Evolutionary conservation across 2,329 filamentous ascomycete species (phyloP), one percentile per base, ranked within the genome.

Genomic region (Fusarium sp.): DNA sequence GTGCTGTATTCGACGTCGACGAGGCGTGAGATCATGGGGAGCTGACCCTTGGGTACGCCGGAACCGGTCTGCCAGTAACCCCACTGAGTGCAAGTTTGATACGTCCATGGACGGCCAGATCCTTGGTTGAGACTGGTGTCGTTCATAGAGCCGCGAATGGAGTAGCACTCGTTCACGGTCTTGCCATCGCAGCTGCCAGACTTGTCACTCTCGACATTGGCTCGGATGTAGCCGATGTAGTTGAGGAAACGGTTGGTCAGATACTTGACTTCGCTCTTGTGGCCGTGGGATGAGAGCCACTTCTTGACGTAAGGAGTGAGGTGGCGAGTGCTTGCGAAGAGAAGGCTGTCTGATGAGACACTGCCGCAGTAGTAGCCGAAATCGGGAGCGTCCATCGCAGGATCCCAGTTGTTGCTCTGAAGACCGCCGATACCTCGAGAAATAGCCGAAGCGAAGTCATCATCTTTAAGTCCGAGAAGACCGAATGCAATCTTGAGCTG

Each of bases 41-140:
- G 84, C 54, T 89, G 84, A 59, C 86, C 80, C 1, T 80, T 71
- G 0, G 92, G 92, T 0, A 89, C 88, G 26, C 89, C 87, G 6
- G 87, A 89, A 47, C 93, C 92, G 1, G 91, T 93, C 68, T 90
- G 86, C 49, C 94, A 87, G 78, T 88, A 96, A 11, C 92, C 93
- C 92, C 92, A 96, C 84, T 87, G 81, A 7, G 84, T 86, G 78
- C 85, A 87, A 39, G 82, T 83, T 63, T 87, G 86, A 70, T 84
- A 87, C 1, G 77, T 70, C 85, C 85, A 87, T 24, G 81, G 76
- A 0, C 84, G 79, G 73, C 56, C 37, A 52, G 50, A 58, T 6
- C 67, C 58, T 7, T 72, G 69, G 2, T 71, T 13, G 2, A 78
- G 55, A 5, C 60, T 62, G 0, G 64, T 74, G 17, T 67, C 63